A percentile compares a stretch with the other conserved stretches of the same genome.
Evolutionary conservation across 495 filamentous ascomycete genomes (phyloP).

Genomic region (Pyrenula aspistea): DNA sequence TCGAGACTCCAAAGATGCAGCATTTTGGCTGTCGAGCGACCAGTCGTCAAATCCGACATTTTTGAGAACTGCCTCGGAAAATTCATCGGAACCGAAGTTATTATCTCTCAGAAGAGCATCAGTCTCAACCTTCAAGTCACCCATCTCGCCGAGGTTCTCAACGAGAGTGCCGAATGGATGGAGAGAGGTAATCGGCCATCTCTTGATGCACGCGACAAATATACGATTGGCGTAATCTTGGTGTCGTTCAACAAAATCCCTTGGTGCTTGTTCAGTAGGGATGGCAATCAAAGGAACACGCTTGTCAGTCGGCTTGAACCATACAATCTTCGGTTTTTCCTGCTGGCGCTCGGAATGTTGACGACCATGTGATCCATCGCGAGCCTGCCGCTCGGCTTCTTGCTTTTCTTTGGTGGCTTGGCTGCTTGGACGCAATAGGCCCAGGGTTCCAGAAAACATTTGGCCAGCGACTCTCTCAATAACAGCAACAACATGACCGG

Average conservation of each 20-base stretch:
- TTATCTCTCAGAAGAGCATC: slow-evolving; percentile 95
- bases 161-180: slow-evolving; percentile 97
- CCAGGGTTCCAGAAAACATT: slow-evolving; percentile 97
- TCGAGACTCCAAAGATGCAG: slow-evolving; percentile 59
- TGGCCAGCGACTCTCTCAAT: slow-evolving; percentile 94
- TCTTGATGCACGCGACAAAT: slow-evolving; percentile 97
- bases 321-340: slow-evolving; percentile 99
- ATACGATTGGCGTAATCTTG: slow-evolving; percentile 95
- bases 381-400: slow-evolving; percentile 85
- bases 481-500: slow-evolving; percentile 92
- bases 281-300: slow-evolving; percentile 96
- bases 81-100: slow-evolving; percentile 96
- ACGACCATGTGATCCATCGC: slow-evolving; percentile 69
- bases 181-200: slow-evolving; percentile 98
- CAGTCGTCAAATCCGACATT: slow-evolving; percentile 88
- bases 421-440: slow-evolving; percentile 87
- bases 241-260: slow-evolving; percentile 97
- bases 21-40: slow-evolving; percentile 72
- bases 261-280: slow-evolving; percentile 92
- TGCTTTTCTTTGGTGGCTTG: slow-evolving; percentile 99
- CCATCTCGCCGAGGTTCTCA: slow-evolving; percentile 95
- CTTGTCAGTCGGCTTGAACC: slow-evolving; percentile 99
- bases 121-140: slow-evolving; percentile 90
- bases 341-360: slow-evolving; percentile 73
- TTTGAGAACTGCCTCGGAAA: slow-evolving; percentile 88